phyloP scores from a whole-genome alignment of 164 flowering plant genomes.

The Taxillus chinensis region DNA sequence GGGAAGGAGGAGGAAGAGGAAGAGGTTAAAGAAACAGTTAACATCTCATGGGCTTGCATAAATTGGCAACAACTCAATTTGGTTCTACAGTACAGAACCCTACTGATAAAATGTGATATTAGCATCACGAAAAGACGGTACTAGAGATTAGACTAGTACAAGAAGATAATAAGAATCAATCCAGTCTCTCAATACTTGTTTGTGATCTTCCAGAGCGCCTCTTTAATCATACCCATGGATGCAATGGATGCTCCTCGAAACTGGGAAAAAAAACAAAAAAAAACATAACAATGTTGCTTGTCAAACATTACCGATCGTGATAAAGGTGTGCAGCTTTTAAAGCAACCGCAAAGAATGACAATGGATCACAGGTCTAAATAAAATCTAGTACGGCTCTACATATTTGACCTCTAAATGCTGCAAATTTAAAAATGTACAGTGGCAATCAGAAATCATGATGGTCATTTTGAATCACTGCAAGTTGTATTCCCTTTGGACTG shows the following conservation, averaged over 20 bases:
- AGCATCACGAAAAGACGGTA: no score
- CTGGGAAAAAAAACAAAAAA: slow-evolving; percentile 31
- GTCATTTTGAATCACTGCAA: neutral
- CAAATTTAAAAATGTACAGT: neutral
- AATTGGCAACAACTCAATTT: no score
- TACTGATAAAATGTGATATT: no score
- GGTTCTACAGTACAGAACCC: no score
- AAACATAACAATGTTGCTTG: neutral
- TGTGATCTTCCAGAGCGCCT: slow-evolving; percentile 46
- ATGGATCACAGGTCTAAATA: no score
- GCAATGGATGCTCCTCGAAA: slow-evolving; percentile 42
- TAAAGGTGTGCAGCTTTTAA: neutral
- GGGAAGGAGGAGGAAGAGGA: no score
- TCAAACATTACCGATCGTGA: neutral
- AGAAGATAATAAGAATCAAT: neutral
- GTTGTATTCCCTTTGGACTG: neutral
- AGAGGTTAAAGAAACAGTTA: no score
- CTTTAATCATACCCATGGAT: slow-evolving; percentile 54
- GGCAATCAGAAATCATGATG: neutral
- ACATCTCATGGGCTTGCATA: no score
- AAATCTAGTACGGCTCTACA: neutral
- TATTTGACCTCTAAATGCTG: neutral
- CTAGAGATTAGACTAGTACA: neutral
- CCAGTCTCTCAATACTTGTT: slow-evolving; percentile 13
- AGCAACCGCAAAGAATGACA: neutral